phyloP scores from a whole-genome alignment of 1,284 basidiomycete species.

The Sanghuangporus sanghuang region DNA sequence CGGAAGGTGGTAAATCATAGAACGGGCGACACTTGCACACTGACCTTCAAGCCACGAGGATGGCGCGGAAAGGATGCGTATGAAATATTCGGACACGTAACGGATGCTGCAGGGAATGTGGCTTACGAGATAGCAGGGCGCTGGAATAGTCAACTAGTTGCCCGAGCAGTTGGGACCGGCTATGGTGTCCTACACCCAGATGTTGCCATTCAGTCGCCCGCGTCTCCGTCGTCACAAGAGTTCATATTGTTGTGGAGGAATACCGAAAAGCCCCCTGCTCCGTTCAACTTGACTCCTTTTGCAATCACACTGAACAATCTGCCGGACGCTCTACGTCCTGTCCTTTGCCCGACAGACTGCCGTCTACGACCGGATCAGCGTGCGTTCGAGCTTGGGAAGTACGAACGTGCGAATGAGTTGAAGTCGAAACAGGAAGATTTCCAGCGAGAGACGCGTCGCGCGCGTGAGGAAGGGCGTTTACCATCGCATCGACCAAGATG shows the following conservation, averaged over 20 bases:
- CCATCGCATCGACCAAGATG: slow-evolving; percentile 79
- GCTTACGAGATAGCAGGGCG: slow-evolving; percentile 92
- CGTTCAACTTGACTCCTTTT: slow-evolving; percentile 95
- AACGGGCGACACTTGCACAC: slow-evolving; percentile 83
- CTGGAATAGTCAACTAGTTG: slow-evolving; percentile 94
- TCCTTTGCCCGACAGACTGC: slow-evolving; percentile 89
- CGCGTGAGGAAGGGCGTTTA: slow-evolving; percentile 72
- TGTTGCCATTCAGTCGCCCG: slow-evolving; percentile 42
- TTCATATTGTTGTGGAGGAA: slow-evolving; percentile 92
- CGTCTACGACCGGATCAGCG: slow-evolving; percentile 90
- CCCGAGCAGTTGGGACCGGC: slow-evolving; percentile 65
- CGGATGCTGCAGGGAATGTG: slow-evolving; percentile 59
- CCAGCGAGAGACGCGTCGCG: slow-evolving; percentile 75
- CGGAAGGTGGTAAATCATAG: slow-evolving; percentile 82
- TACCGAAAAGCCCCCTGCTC: slow-evolving; percentile 77
- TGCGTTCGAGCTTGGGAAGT: slow-evolving; percentile 91
- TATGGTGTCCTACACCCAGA: slow-evolving; percentile 74
- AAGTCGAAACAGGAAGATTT: slow-evolving; percentile 87
- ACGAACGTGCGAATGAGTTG: slow-evolving; percentile 85
- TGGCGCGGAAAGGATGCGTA: slow-evolving; percentile 92
- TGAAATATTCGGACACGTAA: slow-evolving; percentile 87
- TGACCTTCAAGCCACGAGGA: slow-evolving; percentile 94
- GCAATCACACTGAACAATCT: slow-evolving; percentile 90
- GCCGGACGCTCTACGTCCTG: slow-evolving; percentile 62
- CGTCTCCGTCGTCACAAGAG: slow-evolving; percentile 48